Evolutionary conservation across 164 flowering plant genomes (phyloP).

Genomic region (Chloranthus sessilifolius): DNA sequence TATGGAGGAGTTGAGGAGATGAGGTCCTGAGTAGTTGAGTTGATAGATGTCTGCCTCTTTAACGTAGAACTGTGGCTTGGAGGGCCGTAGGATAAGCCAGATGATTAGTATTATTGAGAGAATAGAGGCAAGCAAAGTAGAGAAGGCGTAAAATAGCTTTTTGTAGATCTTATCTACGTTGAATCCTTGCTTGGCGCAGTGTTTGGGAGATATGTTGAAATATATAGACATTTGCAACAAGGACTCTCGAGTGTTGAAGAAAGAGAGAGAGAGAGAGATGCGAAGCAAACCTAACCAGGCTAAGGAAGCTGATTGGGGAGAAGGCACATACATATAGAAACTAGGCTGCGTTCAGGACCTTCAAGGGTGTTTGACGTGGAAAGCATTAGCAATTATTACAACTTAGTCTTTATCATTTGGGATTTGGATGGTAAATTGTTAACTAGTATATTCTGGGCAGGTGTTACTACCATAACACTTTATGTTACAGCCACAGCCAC

Average conservation of each 20-base stretch:
- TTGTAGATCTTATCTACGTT: constrained; percentile 18
- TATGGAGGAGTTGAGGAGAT: constrained; percentile 28
- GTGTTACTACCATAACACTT: no score
- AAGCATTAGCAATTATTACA: no score
- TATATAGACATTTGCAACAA: constrained; percentile 19
- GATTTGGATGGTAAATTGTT: no score
- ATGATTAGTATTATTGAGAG: constrained; percentile 14
- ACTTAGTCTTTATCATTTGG: no score
- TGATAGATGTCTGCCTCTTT: constrained; percentile 24
- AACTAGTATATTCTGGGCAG: no score
- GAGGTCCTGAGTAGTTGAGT: constrained; percentile 21
- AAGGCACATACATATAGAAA: no score
- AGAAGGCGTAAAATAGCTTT: constrained; percentile 17
- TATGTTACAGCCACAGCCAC: no score
- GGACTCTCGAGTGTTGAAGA: no score
- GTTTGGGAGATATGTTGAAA: constrained; percentile 18
- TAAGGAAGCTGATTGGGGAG: no score
- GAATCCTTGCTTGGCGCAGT: constrained; percentile 24
- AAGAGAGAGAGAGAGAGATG: constrained; percentile 1
- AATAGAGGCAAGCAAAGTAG: constrained; percentile 14
- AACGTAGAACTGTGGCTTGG: constrained; percentile 30
- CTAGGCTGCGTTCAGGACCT: no score
- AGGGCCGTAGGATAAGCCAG: constrained; percentile 26
- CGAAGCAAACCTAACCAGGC: background rate
- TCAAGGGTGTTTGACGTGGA: no score